Conservation (phyloP, 106 monocot genomes). For the Dendrobium chrysotoxum region DNA sequence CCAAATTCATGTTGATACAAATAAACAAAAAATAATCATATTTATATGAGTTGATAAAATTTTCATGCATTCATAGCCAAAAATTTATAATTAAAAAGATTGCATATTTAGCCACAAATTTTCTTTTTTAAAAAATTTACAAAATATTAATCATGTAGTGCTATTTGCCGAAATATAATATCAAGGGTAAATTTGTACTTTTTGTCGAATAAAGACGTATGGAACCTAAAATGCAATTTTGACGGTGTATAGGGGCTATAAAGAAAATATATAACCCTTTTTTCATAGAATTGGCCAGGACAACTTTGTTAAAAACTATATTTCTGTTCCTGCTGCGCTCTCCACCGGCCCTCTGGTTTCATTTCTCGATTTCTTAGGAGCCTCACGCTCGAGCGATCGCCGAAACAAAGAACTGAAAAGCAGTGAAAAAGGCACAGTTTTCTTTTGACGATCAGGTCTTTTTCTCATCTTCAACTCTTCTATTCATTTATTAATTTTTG, state of each 20-base stretch:
- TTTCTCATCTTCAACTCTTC: neutral
- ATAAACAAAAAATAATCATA: too few relatives aligned
- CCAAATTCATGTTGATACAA: too few relatives aligned
- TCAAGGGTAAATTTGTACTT: neutral
- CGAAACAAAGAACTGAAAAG: neutral
- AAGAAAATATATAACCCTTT: neutral
- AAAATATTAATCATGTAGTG: too few relatives aligned
- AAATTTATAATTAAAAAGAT: too few relatives aligned
- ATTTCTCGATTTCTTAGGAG: neutral
- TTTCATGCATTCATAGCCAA: too few relatives aligned
- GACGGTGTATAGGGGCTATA: neutral
- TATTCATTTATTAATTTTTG: neutral
- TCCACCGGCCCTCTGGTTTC: neutral
- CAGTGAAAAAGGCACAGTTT: neutral
- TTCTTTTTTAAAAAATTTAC: too few relatives aligned
- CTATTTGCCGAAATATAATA: neutral
- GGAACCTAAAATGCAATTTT: neutral
- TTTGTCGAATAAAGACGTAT: neutral
- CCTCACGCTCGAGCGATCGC: neutral
- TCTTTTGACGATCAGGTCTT: neutral
- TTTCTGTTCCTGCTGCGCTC: neutral
- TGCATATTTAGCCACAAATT: too few relatives aligned
- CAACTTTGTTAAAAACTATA: neutral
- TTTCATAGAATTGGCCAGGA: neutral
- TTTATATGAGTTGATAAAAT: too few relatives aligned